Base-by-base conservation (phyloP, 2,329 filamentous ascomycete genomes). In the Penicillium sclerotiorum region DNA sequence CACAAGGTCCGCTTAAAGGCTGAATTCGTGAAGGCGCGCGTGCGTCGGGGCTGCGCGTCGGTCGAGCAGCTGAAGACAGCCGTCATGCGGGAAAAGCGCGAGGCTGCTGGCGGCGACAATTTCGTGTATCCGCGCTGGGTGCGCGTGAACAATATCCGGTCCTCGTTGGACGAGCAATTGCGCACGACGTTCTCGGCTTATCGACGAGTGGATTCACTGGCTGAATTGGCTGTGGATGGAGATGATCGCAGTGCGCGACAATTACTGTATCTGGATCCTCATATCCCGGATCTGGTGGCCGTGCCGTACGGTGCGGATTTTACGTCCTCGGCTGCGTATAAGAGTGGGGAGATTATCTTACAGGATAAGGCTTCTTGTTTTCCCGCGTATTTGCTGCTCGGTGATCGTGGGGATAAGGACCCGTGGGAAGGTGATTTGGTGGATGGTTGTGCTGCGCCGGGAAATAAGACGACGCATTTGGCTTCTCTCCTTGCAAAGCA, bases 331-430 rank as follows among this genome's bases (percentile, higher is more conserved):
- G 72, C 80, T 12, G 87, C 90, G 0, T 97, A 97, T 69, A 80
- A 76, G 12, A 76, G 80, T 1, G 93, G 93, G 1, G 81, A 85
- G 39, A 83, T 97, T 45, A 96, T 97, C 52, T 76, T 97, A 20
- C 94, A 99, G 69, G 94, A 97, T 65, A 97, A 96, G 71, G 93
- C 94, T 0, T 96, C 92, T 1, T 99, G 94, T 66, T 96, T 99
- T 64, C 94, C 94, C 0, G 94, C 93, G 1, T 94, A 94, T 66
- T 77, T 99, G 2, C 77, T 99, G 0, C 80, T 95, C 44, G 74
- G 74, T 0, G 74, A 83, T 8, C 51, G 58, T 8, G 56, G 56
- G 2, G 27, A 46, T 3, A 27, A 37, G 6, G 77, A 82, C 49
- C 36, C 45, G 1, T 68, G 65, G 59, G 36, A 59, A 3, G 90